Conservation (phyloP, 2,329 filamentous ascomycete genomes). For the Juglanconis oblonga region DNA sequence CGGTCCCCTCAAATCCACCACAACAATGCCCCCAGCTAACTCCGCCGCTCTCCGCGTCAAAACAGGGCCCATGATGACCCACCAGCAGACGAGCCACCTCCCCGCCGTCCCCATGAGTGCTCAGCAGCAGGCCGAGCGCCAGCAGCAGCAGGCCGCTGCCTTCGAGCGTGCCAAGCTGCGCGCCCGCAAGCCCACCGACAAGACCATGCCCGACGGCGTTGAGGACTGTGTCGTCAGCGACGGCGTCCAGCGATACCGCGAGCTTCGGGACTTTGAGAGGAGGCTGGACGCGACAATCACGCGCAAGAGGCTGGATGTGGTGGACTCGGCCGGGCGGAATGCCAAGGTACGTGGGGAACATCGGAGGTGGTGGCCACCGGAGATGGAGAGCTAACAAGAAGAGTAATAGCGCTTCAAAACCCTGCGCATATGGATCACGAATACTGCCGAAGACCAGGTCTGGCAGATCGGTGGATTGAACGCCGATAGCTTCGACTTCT, state of each 20-base stretch:
- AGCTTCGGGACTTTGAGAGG: slow-evolving; percentile 82
- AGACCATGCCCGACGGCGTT: slow-evolving; percentile 86
- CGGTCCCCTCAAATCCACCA: background rate
- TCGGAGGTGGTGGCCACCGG: background rate
- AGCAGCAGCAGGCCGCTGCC: slow-evolving; percentile 48
- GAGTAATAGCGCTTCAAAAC: slow-evolving; percentile 67
- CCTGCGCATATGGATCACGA: slow-evolving; percentile 89
- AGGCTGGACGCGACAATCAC: slow-evolving; percentile 89
- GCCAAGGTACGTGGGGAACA: slow-evolving; percentile 53
- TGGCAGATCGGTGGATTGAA: slow-evolving; percentile 76
- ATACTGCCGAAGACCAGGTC: slow-evolving; percentile 89
- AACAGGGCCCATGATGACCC: slow-evolving; percentile 56
- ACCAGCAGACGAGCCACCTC: slow-evolving; percentile 21
- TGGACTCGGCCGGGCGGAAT: slow-evolving; percentile 74
- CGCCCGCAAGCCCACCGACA: slow-evolving; percentile 89
- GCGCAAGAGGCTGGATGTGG: slow-evolving; percentile 86
- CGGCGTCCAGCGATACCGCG: slow-evolving; percentile 76
- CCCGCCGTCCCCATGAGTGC: slow-evolving; percentile 47
- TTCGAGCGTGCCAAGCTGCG: slow-evolving; percentile 72
- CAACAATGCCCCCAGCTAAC: slow-evolving; percentile 10
- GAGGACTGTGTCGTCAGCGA: slow-evolving; percentile 81
- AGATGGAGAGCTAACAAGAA: slow-evolving; percentile 8
- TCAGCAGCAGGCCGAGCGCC: slow-evolving; percentile 51
- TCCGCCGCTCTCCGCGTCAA: slow-evolving; percentile 3
- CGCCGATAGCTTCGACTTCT: slow-evolving; percentile 78